A percentile compares a stretch with the other conserved stretches of the same genome.
phyloP scores from a whole-genome alignment of 1,284 basidiomycete species.

The Puccinia polysora region DNA sequence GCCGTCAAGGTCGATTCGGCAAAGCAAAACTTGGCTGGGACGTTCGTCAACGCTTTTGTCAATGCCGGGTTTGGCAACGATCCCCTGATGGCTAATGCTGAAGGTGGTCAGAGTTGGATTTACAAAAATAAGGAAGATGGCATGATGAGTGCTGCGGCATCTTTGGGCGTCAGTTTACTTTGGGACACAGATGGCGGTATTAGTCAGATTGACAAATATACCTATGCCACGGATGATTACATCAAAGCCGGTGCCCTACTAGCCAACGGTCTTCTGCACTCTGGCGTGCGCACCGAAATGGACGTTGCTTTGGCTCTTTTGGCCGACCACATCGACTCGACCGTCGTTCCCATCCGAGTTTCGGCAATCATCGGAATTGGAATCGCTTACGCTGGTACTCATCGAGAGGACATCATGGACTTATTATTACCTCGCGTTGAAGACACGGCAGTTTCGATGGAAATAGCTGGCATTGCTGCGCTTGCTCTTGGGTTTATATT shows the following conservation, averaged over 20 bases:
- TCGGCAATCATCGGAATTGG: constrained; percentile 76
- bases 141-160: constrained; percentile 94
- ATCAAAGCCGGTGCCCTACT: constrained; percentile 97
- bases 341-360: constrained; percentile 74
- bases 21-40: constrained; percentile 86
- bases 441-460: constrained; percentile 79
- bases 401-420: constrained; percentile 77
- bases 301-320: constrained; percentile 90
- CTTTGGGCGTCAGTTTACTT: constrained; percentile 82
- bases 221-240: constrained; percentile 90
- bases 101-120: constrained; percentile 95
- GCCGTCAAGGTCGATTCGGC: constrained; percentile 79
- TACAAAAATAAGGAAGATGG: constrained; percentile 99
- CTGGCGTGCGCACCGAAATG: constrained; percentile 82
- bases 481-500: constrained; percentile 91
- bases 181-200: constrained; percentile 95
- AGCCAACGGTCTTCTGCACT: constrained; percentile 88
- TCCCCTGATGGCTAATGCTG: constrained; percentile 92
- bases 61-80: constrained; percentile 99
- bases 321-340: constrained; percentile 84
- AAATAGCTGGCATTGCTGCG: constrained; percentile 78
- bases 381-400: constrained; percentile 87
- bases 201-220: constrained; percentile 94
- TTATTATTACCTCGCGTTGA: constrained; percentile 72
- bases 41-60: constrained; percentile 98